These are phyloP conservation scores for Beauveria brongniartii DNA, from an alignment of 2,329 filamentous ascomycete species.

Conservation along the genomic window DNA sequence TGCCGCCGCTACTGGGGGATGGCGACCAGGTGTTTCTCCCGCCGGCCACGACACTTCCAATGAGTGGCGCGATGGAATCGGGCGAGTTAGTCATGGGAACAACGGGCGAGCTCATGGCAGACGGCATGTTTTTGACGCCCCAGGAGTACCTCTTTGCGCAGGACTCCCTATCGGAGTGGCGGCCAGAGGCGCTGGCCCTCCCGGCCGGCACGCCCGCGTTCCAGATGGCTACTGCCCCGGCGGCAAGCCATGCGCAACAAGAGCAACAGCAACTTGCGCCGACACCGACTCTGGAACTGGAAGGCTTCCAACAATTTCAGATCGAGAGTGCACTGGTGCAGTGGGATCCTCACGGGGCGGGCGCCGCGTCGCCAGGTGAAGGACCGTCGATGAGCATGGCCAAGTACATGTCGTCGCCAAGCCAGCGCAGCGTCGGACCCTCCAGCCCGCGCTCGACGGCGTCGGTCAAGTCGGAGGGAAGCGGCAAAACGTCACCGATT, in stretches of 20 bases:
- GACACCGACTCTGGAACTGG: background rate
- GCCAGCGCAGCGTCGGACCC: constrained; percentile 20
- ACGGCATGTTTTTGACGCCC: constrained; percentile 25
- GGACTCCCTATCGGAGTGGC: constrained; percentile 20
- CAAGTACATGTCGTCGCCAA: constrained; percentile 23
- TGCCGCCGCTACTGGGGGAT: constrained; percentile 19
- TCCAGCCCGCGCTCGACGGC: constrained; percentile 23
- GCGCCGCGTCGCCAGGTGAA: background rate
- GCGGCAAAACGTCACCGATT: constrained; percentile 18
- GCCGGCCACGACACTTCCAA: constrained; percentile 25
- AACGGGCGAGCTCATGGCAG: background rate
- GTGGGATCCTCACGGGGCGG: background rate
- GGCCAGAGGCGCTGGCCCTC: constrained; percentile 23
- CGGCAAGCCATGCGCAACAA: background rate
- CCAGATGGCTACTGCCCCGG: constrained; percentile 1
- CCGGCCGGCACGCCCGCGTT: background rate
- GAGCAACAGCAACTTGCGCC: background rate
- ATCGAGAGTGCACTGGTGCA: constrained; percentile 5
- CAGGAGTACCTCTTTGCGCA: constrained; percentile 33
- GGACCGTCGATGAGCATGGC: background rate
- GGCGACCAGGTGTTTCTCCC: constrained; percentile 24
- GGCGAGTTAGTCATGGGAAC: constrained; percentile 24
- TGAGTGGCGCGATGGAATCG: constrained; percentile 14
- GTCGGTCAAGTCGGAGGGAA: constrained; percentile 20
- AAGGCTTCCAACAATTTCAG: background rate